A percentile compares a stretch with the other conserved stretches of the same genome.
These are phyloP conservation scores for Suhomyces coccinellae DNA, from an alignment of 1,139 yeast species.

Conservation along the genomic window DNA sequence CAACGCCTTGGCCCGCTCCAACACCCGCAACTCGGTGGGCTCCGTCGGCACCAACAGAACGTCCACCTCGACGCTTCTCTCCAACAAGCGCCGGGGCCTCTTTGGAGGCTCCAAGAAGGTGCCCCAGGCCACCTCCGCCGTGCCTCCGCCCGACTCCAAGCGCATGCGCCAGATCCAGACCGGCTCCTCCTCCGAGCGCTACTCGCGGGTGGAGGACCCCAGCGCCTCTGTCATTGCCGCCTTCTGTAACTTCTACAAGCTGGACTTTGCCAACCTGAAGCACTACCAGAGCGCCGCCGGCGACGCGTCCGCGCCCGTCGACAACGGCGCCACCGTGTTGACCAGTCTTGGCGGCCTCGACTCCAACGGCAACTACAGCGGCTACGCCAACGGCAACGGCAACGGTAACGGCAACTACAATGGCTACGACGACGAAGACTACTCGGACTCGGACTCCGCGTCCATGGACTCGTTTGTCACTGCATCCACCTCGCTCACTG, in stretches of 20 bases:
- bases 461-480: conserved; percentile 42
- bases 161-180: conserved; percentile 36
- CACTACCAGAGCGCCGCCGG: conserved; percentile 19
- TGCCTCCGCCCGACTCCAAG: conserved; percentile 20
- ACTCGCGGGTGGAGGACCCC: conserved; percentile 28
- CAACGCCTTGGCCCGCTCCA: conserved; percentile 28
- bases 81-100: conserved; percentile 15
- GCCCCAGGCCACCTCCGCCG: conserved; percentile 7
- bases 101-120: conserved; percentile 16
- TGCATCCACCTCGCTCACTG: conserved; percentile 35
- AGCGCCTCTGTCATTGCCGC: conserved; percentile 24
- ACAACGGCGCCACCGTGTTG: not conserved
- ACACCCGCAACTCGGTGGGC: conserved; percentile 29
- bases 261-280: conserved; percentile 25
- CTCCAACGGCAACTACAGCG: not conserved
- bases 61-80: conserved; percentile 14
- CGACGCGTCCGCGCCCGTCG: not conserved
- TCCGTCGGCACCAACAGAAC: conserved; percentile 32
- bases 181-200: conserved; percentile 31
- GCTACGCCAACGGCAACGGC: not conserved
- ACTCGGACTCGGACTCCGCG: conserved; percentile 24
- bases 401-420: not conserved
- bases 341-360: not conserved
- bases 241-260: conserved; percentile 26
- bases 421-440: conserved; percentile 16